Conservation (phyloP, 345 rosid genomes). For the Dimocarpus longan region DNA sequence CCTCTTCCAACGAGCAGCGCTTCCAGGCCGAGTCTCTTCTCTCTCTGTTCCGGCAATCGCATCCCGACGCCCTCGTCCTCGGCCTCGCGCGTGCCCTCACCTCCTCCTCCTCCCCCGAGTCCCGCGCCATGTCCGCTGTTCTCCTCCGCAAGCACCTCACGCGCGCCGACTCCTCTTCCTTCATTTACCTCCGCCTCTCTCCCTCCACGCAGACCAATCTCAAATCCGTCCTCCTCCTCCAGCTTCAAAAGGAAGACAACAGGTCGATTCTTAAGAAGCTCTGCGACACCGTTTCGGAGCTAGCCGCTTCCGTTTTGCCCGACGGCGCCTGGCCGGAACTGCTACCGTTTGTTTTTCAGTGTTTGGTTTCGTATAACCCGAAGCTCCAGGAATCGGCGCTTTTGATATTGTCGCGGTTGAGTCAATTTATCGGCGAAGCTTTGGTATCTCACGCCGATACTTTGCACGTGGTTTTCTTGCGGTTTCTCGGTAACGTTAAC, state of each 20-base stretch:
- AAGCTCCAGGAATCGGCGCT: conserved; percentile 59
- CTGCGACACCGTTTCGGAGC: conserved; percentile 67
- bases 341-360: conserved; percentile 62
- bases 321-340: conserved; percentile 65
- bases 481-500: conserved; percentile 37
- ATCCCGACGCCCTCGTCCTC: conserved; percentile 59
- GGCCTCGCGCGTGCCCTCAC: conserved; percentile 52
- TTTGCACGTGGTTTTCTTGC: conserved; percentile 55
- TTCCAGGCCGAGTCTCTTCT: conserved; percentile 65
- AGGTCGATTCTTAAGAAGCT: conserved; percentile 54
- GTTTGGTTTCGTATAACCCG: conserved; percentile 43
- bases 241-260: conserved; percentile 47
- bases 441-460: conserved; percentile 44
- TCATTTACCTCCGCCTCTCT: conserved; percentile 42
- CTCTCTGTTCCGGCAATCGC: conserved; percentile 56
- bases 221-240: conserved; percentile 49
- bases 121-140: conserved; percentile 66
- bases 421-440: conserved; percentile 60
- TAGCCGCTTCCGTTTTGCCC: conserved; percentile 51
- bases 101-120: conserved; percentile 41
- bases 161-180: conserved; percentile 47
- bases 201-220: conserved; percentile 46
- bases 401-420: conserved; percentile 61
- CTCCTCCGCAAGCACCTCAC: conserved; percentile 73
- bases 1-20: conserved; percentile 71